Percentiles rank a stretch among this genome's conserved stretches.
phyloP scores from a whole-genome alignment of 768 basidiomycete species.

The Podaxis rugospora region DNA sequence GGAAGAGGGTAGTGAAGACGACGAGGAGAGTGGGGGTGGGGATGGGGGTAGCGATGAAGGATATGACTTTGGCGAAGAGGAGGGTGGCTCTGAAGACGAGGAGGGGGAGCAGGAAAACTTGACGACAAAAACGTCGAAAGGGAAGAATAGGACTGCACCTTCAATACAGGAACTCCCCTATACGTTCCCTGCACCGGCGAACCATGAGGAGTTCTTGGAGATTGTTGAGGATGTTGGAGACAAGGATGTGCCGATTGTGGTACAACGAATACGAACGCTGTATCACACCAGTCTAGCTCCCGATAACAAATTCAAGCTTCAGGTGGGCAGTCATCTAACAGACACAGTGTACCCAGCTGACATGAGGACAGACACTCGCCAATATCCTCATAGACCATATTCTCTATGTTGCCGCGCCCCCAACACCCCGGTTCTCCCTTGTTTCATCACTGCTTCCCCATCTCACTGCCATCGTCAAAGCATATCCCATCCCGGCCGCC shows the following conservation, averaged over 20 bases:
- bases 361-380: slow-evolving; percentile 52
- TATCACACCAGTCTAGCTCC: slow-evolving; percentile 91
- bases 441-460: slow-evolving; percentile 73
- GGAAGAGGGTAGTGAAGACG: slow-evolving; percentile 31
- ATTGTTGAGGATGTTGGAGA: slow-evolving; percentile 71
- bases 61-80: slow-evolving; percentile 27
- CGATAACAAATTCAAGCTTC: slow-evolving; percentile 89
- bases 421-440: slow-evolving; percentile 53
- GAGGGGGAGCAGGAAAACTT: slow-evolving; percentile 47
- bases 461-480: slow-evolving; percentile 68
- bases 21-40: slow-evolving; percentile 33
- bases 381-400: slow-evolving; percentile 86
- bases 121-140: slow-evolving; percentile 23
- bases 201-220: slow-evolving; percentile 86
- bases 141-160: slow-evolving; percentile 29
- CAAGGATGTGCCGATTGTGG: slow-evolving; percentile 68
- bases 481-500: slow-evolving; percentile 80
- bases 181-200: slow-evolving; percentile 85
- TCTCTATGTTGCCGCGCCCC: slow-evolving; percentile 65
- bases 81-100: slow-evolving; percentile 30
- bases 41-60: slow-evolving; percentile 32
- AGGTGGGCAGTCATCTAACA: slow-evolving; percentile 45
- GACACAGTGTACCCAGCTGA: slow-evolving; percentile 4
- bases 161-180: slow-evolving; percentile 71
- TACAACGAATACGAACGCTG: slow-evolving; percentile 86